Base-by-base conservation (phyloP, 352 stramenopile genomes). In the Phytopythium cucurbitacearum region DNA sequence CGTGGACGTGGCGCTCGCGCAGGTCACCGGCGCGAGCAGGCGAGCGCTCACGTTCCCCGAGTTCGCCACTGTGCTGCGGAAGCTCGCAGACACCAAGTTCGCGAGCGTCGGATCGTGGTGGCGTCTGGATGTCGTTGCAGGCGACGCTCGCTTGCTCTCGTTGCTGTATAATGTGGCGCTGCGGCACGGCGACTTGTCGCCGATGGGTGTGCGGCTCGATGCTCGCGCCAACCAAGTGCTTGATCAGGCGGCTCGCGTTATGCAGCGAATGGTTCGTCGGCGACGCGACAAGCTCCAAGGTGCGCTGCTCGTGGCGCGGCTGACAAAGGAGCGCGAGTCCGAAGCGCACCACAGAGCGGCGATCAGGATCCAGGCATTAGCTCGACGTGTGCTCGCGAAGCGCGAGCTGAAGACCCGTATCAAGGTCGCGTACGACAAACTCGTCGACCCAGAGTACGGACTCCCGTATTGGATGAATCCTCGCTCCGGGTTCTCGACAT, bases 401-500 rank as follows among this genome's bases (percentile, higher is more conserved):
- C 55, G 62, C 11, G 52, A 67, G 50, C 41, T 72, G n/a, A 59
- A 64, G 0, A 36, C 42, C 12, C 54, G 55, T 7, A 65, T 88
- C 4, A 69, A 79, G 40, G 50, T 65, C 21, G 59, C 62, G 21
- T 92, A 91, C 56, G 71, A 86, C 11, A 92, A 92, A 49, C 89
- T 84, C 57, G 51, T 89, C 15, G 80, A 92, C 52, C 68, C 76
- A 5, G 69, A 76, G 6, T 88, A 67, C 63, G 65, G 64, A 0
- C 11, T 87, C 7, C 80, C 80, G 0, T 92, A 91, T 43, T 91
- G 82, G 82, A 63, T 80, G 50, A 89, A 92, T 45, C 82, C 77
- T 0, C 62, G 56, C 1, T 79, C 80, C 3, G 77, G 76, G 0
- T 89, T 71, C 42, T 86, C 76, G 4, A 92, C 82, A 39, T 92